Evolutionary conservation across 2,329 filamentous ascomycete species (phyloP).

Genomic region (Aspergillus clavatus): DNA sequence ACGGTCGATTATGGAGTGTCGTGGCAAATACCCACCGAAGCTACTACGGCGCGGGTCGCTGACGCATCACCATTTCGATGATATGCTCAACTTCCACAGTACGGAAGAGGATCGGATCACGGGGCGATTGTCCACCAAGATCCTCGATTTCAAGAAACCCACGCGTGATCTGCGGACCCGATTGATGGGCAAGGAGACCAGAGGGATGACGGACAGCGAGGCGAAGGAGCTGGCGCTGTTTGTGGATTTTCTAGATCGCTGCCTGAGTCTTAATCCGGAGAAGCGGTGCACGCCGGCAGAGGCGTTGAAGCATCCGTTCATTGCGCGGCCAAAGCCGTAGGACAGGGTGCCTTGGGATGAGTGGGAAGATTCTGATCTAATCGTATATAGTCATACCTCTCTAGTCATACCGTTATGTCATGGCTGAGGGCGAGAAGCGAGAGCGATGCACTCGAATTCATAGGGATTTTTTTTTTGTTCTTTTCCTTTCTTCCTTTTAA

Average conservation of each 20-base stretch:
- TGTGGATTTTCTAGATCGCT: slow-evolving; percentile 81
- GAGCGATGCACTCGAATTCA: too few relatives aligned
- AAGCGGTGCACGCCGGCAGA: slow-evolving; percentile 84
- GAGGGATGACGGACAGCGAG: slow-evolving; percentile 68
- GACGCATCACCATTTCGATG: slow-evolving; percentile 74
- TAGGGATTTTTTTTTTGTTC: too few relatives aligned
- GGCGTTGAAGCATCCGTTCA: slow-evolving; percentile 85
- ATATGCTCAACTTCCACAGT: slow-evolving; percentile 75
- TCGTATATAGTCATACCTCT: slow-evolving; percentile 9
- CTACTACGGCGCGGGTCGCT: slow-evolving; percentile 78
- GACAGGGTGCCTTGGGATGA: background rate
- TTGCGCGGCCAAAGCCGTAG: slow-evolving; percentile 47
- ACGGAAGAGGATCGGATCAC: slow-evolving; percentile 83
- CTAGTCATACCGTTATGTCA: too few relatives aligned
- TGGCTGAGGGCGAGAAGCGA: too few relatives aligned
- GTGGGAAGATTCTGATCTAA: slow-evolving; percentile 6
- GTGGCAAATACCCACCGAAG: slow-evolving; percentile 86
- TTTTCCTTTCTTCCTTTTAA: too few relatives aligned
- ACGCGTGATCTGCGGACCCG: slow-evolving; percentile 77
- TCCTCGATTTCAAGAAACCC: slow-evolving; percentile 57
- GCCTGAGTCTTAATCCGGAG: slow-evolving; percentile 83
- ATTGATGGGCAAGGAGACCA: slow-evolving; percentile 65
- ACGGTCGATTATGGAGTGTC: slow-evolving; percentile 89
- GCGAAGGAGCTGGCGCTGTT: slow-evolving; percentile 75
- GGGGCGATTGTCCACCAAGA: slow-evolving; percentile 60